Base-by-base conservation (phyloP, 202 grass and related monocot genomes). In the Panicum hallii region DNA sequence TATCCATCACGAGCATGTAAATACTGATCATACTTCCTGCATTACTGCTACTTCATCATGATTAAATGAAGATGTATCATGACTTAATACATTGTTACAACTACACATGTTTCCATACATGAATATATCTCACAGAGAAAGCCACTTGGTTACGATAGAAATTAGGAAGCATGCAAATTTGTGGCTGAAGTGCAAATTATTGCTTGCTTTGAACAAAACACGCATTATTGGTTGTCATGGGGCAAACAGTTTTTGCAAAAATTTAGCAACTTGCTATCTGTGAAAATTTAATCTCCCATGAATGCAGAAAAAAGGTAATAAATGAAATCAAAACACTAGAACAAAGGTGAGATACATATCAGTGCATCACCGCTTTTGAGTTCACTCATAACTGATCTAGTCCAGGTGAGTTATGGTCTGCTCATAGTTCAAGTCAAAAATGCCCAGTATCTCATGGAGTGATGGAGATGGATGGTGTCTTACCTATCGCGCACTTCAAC, bases 401-500 rank as follows among this genome's bases (percentile, higher is more conserved):
- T 26, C 40, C 23, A 10, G 64, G 19, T 38, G 17, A 4, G 41
- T 30, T 30, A 49, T 5, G 73, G n/a, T 53, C 8, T 52, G 34
- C 17, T 42, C 2, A 1, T 17, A 84, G 5, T 61, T 73, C 13
- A 57, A 66, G 49, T 22, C 19, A 53, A 41, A 40, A 47, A 54
- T 62, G 17, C 28, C 6, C 47, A 70, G 46, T 28, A 48, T 50
- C 15, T 7, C 28, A 77, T 48, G 5, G 26, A 26, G 26, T 26
- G 26, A 26, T 26, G 26, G 47, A 79, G 38, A 79, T 66, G 20
- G 49, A 68, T 67, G 49, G 22, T 16, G 11, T 47, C 50, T 79
- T 92, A 95, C 91, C 86, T 87, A 54, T 98, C 93, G n/a, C 53
- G 90, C 75, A 92, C 78, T 89, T 98, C 93, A 11, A 90, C 68